Evolutionary conservation across 345 rosid species (phyloP).

Genomic region (Ceriops zippeliana): DNA sequence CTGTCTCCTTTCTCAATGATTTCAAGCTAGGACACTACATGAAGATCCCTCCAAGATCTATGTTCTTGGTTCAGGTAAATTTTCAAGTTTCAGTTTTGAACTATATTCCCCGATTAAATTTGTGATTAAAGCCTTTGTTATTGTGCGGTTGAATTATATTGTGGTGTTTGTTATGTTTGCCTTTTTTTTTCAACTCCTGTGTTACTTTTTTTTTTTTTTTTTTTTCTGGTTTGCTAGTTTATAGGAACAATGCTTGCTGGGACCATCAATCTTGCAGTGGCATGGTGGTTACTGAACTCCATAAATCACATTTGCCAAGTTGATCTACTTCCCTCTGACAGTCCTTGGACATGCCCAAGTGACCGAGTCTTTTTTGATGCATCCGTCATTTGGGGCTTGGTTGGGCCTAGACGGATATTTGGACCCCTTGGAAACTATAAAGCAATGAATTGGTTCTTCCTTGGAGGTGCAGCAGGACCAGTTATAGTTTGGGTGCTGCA

Average conservation of each 20-base stretch:
- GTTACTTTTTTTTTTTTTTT: not conserved
- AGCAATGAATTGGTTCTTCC: slow-evolving; percentile 82
- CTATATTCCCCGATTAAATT: not conserved
- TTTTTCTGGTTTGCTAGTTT: slow-evolving; percentile 33
- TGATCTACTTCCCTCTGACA: slow-evolving; percentile 57
- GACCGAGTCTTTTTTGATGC: slow-evolving; percentile 91
- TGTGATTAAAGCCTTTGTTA: not conserved
- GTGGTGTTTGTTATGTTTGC: too few species aligned
- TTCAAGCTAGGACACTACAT: slow-evolving; percentile 95
- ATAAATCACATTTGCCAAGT: slow-evolving; percentile 74
- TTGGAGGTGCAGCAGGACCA: slow-evolving; percentile 81
- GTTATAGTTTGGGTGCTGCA: slow-evolving; percentile 61
- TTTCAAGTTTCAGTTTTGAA: not conserved
- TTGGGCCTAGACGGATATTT: slow-evolving; percentile 73
- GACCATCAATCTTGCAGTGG: slow-evolving; percentile 69
- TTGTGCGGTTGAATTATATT: not conserved
- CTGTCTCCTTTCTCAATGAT: slow-evolving; percentile 83
- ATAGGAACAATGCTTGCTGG: slow-evolving; percentile 85
- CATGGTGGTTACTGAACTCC: slow-evolving; percentile 81
- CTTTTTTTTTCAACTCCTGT: too few species aligned
- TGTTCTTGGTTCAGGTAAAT: slow-evolving; percentile 90
- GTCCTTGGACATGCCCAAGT: slow-evolving; percentile 90
- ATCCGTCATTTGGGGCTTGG: slow-evolving; percentile 87
- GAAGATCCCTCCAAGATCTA: slow-evolving; percentile 96
- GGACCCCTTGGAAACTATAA: slow-evolving; percentile 69